phyloP scores from a whole-genome alignment of 306 rosid genomes.

The Gleditsia sinensis region DNA sequence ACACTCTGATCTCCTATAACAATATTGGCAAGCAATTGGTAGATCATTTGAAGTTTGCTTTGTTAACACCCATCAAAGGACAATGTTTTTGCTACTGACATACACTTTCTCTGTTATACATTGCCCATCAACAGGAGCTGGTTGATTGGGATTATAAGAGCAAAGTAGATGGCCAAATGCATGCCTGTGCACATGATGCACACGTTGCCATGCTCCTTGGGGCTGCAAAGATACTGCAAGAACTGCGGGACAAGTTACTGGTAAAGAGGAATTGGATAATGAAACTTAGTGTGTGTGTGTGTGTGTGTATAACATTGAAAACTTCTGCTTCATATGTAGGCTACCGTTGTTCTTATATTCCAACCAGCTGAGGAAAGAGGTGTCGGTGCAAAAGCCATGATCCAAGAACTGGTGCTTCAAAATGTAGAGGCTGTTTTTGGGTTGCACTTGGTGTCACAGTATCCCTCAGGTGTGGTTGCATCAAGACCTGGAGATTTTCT shows the following conservation, averaged over 20 bases:
- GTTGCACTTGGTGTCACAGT: slow-evolving; percentile 51
- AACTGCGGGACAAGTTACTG: slow-evolving; percentile 58
- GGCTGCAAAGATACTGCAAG: slow-evolving; percentile 77
- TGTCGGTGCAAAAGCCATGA: slow-evolving; percentile 78
- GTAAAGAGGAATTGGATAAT: slow-evolving; percentile 38
- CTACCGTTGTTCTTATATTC: slow-evolving; percentile 72
- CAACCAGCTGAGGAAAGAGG: slow-evolving; percentile 95
- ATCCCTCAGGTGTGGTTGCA: slow-evolving; percentile 67
- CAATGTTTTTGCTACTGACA: slow-evolving; percentile 7
- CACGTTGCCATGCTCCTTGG: slow-evolving; percentile 93
- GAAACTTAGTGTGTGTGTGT: slow-evolving; percentile 6
- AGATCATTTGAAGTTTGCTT: no score
- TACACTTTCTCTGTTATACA: no score
- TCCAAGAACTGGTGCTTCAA: slow-evolving; percentile 68
- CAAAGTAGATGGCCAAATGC: slow-evolving; percentile 85
- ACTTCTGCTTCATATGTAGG: slow-evolving; percentile 48
- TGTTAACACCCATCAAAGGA: neutral
- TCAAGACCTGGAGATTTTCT: slow-evolving; percentile 82
- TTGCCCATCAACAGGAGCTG: no score
- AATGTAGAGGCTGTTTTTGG: slow-evolving; percentile 83
- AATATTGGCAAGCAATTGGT: no score
- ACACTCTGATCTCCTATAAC: no score
- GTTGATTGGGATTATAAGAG: slow-evolving; percentile 92
- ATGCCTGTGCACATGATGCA: slow-evolving; percentile 93
- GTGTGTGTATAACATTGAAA: no score